These are phyloP conservation scores for Blastobotrys persicus DNA, from an alignment of 1,139 yeast species.

Conservation along the genomic window DNA sequence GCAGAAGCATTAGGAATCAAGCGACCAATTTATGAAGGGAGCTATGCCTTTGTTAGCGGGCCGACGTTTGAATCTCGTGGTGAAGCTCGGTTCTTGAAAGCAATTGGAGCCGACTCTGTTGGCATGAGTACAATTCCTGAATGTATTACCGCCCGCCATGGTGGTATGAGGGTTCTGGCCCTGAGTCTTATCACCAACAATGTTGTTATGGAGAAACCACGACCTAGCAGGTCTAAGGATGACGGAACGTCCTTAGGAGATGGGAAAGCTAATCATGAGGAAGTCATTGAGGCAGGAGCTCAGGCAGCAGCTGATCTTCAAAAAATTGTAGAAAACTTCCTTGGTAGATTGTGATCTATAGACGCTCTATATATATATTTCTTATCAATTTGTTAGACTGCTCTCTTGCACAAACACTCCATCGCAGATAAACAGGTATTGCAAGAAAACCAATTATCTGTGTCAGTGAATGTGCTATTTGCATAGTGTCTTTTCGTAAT, in stretches of 20 bases:
- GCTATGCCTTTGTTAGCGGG: slow-evolving; percentile 82
- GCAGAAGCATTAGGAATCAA: slow-evolving; percentile 52
- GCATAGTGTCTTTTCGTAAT: too few relatives aligned
- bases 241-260: slow-evolving; percentile 54
- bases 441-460: too few relatives aligned
- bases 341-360: slow-evolving; percentile 45
- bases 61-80: slow-evolving; percentile 95
- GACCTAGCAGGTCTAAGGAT: slow-evolving; percentile 16
- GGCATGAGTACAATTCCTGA: slow-evolving; percentile 99
- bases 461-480: too few relatives aligned
- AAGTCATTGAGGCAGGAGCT: slow-evolving; percentile 80
- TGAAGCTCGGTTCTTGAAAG: slow-evolving; percentile 72
- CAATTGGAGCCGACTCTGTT: slow-evolving; percentile 87
- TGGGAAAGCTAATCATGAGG: slow-evolving; percentile 87
- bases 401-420: too few relatives aligned
- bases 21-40: slow-evolving; percentile 79
- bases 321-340: slow-evolving; percentile 60
- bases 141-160: slow-evolving; percentile 86
- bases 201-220: slow-evolving; percentile 59
- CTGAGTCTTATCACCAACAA: slow-evolving; percentile 82
- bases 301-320: slow-evolving; percentile 81
- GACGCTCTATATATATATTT: too few relatives aligned
- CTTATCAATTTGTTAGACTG: too few relatives aligned
- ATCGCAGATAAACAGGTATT: too few relatives aligned
- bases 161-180: slow-evolving; percentile 78